Percentiles rank a stretch among this genome's conserved stretches.
Evolutionary conservation across 139 green algal genomes (phyloP).

Genomic region (Chloropicon primus): DNA sequence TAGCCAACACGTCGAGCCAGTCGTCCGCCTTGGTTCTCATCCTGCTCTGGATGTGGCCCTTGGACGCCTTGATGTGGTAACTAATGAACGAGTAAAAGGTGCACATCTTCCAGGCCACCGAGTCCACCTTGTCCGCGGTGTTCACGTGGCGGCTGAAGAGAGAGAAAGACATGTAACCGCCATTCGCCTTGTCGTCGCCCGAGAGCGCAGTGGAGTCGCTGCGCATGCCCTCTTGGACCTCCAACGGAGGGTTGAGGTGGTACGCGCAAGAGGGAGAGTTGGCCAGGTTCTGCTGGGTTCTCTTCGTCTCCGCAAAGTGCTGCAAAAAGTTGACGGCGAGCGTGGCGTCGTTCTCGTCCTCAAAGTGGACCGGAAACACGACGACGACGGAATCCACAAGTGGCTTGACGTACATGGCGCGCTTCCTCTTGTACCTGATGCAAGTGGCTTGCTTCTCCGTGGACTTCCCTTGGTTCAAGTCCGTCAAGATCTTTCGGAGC

Average conservation of each 20-base stretch:
- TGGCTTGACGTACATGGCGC: not conserved
- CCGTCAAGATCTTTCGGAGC: not conserved
- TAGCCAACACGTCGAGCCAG: not conserved
- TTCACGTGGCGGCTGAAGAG: not conserved
- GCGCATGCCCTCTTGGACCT: not conserved
- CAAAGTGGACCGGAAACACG: not conserved
- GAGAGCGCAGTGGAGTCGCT: too few relatives aligned
- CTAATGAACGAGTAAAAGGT: not conserved
- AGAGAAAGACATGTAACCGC: not conserved
- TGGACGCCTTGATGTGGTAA: not conserved
- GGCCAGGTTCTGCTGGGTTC: not conserved
- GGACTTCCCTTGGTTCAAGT: not conserved
- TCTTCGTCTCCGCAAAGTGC: not conserved
- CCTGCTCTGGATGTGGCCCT: not conserved
- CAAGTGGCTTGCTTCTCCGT: not conserved
- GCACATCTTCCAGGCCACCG: not conserved
- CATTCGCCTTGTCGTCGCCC: not conserved
- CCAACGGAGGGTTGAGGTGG: not conserved
- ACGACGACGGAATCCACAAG: not conserved
- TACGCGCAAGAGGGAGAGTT: not conserved
- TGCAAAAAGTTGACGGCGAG: not conserved
- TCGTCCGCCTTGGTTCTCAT: not conserved
- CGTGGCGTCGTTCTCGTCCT: not conserved
- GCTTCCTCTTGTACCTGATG: not conserved
- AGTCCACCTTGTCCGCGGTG: not conserved